phyloP scores from a whole-genome alignment of 495 filamentous ascomycete species.

The Penicillium angulare region DNA sequence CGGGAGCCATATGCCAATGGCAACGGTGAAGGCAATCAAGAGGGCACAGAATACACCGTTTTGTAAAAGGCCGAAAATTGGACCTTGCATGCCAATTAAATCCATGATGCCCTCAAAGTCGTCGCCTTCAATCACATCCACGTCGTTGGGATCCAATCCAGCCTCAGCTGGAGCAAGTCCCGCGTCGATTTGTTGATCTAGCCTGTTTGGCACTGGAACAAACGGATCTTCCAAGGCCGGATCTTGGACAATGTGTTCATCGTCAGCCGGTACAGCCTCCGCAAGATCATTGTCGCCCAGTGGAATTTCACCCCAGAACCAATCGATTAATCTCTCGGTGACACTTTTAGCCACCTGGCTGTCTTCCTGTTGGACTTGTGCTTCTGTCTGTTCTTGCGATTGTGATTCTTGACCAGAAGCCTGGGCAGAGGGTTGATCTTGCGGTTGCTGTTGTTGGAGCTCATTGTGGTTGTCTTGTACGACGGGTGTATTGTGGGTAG shows the following conservation, averaged over 20 bases:
- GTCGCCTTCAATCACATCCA: slow-evolving; percentile 72
- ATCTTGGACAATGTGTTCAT: slow-evolving; percentile 58
- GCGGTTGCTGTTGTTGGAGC: background rate
- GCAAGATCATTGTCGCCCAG: slow-evolving; percentile 30
- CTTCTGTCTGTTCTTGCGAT: background rate
- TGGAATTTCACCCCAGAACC: slow-evolving; percentile 63
- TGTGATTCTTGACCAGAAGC: background rate
- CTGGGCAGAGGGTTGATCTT: background rate
- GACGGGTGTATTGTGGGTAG: background rate
- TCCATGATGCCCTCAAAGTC: slow-evolving; percentile 98
- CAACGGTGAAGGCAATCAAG: slow-evolving; percentile 82
- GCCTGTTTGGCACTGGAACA: slow-evolving; percentile 48
- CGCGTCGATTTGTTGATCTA: slow-evolving; percentile 22
- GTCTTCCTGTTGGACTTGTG: background rate
- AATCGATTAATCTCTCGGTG: slow-evolving; percentile 40
- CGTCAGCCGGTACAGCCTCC: slow-evolving; percentile 39
- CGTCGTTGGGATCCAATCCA: slow-evolving; percentile 57
- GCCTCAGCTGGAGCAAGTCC: slow-evolving; percentile 40
- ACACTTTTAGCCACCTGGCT: slow-evolving; percentile 15
- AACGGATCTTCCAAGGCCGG: slow-evolving; percentile 63
- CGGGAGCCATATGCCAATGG: slow-evolving; percentile 81
- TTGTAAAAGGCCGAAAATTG: slow-evolving; percentile 82
- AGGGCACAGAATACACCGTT: slow-evolving; percentile 93
- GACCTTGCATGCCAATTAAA: slow-evolving; percentile 93
- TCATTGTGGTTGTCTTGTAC: background rate